Percentiles rank a stretch among this genome's conserved stretches.
phyloP scores from a whole-genome alignment of 768 basidiomycete species.

The Boletales sp. region DNA sequence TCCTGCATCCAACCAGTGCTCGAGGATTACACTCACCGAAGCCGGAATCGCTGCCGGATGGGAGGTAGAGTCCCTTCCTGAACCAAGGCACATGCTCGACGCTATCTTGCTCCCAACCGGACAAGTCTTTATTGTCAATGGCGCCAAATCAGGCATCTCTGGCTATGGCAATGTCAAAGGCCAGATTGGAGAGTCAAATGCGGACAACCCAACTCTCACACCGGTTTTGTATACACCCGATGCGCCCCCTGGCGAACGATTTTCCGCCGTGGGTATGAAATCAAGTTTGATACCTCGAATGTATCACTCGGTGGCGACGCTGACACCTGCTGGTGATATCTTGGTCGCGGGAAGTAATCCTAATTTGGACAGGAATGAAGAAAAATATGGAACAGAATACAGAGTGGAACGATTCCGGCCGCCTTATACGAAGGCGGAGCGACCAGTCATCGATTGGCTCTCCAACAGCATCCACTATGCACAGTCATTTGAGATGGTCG shows the following conservation, averaged over 20 bases:
- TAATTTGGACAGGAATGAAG: slow-evolving; percentile 72
- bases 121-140: slow-evolving; percentile 70
- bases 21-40: slow-evolving; percentile 61
- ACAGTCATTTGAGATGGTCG: slow-evolving; percentile 42
- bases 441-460: slow-evolving; percentile 47
- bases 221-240: slow-evolving; percentile 68
- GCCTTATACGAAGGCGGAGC: slow-evolving; percentile 64
- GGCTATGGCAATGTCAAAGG: slow-evolving; percentile 72
- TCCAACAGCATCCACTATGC: slow-evolving; percentile 43
- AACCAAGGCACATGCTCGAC: slow-evolving; percentile 73
- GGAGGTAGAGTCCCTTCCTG: slow-evolving; percentile 72
- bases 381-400: slow-evolving; percentile 81
- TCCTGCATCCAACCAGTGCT: slow-evolving; percentile 69
- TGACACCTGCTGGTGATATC: slow-evolving; percentile 66
- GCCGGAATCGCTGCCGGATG: slow-evolving; percentile 66
- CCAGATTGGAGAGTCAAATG: slow-evolving; percentile 75
- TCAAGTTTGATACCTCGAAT: slow-evolving; percentile 66
- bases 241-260: slow-evolving; percentile 53
- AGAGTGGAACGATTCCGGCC: slow-evolving; percentile 84
- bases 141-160: slow-evolving; percentile 67
- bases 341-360: slow-evolving; percentile 86
- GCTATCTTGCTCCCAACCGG: slow-evolving; percentile 81
- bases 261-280: slow-evolving; percentile 54
- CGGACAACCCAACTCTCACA: slow-evolving; percentile 63
- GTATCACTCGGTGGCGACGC: slow-evolving; percentile 81